Percentiles rank a stretch among this genome's conserved stretches.
phyloP scores from a whole-genome alignment of 345 rosid genomes.

The Chamaenerion angustifolium region DNA sequence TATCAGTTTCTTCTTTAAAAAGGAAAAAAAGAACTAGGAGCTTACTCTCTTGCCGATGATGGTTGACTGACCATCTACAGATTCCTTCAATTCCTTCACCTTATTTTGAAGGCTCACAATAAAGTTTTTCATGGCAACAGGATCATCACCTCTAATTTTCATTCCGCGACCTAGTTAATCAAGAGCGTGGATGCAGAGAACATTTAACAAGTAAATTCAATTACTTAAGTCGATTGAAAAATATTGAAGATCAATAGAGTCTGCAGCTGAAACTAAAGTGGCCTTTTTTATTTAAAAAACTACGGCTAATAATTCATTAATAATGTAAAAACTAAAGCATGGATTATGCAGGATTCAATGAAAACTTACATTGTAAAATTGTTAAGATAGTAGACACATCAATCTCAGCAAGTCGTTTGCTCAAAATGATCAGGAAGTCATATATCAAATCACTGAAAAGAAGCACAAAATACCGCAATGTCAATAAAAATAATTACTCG shows the following conservation, averaged over 20 bases:
- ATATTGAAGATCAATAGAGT: too few relatives aligned
- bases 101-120: conserved; percentile 60
- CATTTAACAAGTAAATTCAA: too few relatives aligned
- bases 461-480: conserved; percentile 4
- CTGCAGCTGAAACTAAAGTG: too few relatives aligned
- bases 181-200: not conserved
- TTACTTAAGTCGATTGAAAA: too few relatives aligned
- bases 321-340: too few relatives aligned
- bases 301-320: too few relatives aligned
- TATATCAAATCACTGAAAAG: conserved; percentile 76
- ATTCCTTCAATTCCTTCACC: conserved; percentile 56
- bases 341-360: not conserved
- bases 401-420: conserved; percentile 57
- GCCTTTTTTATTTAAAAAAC: too few relatives aligned
- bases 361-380: conserved; percentile 63
- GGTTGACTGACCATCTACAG: conserved; percentile 24
- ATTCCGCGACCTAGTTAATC: conserved; percentile 68
- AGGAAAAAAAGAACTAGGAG: not conserved
- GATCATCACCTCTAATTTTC: conserved; percentile 88
- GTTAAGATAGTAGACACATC: conserved; percentile 72
- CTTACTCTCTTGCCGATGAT: conserved; percentile 50
- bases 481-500: conserved; percentile 2
- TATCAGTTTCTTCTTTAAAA: not conserved
- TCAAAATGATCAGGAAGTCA: conserved; percentile 61
- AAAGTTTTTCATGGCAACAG: conserved; percentile 70